A percentile compares a stretch with the other conserved stretches of the same genome.
phyloP scores from a whole-genome alignment of 805 yeast species.

The Metschnikowia sp. region DNA sequence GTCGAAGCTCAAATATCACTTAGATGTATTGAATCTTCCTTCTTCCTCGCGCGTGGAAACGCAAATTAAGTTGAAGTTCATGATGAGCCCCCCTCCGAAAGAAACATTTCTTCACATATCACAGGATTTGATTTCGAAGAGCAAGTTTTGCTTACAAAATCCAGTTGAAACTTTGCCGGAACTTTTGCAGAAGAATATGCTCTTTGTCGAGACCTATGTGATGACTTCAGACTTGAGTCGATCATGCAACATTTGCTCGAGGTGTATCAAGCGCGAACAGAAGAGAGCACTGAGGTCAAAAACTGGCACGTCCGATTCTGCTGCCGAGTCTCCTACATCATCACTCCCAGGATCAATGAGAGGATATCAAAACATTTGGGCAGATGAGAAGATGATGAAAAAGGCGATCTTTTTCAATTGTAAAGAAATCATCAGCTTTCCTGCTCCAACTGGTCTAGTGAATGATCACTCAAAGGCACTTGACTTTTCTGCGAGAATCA shows the following conservation, averaged over 20 bases:
- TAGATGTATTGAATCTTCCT: conserved; percentile 65
- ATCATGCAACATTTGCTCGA: conserved; percentile 73
- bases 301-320: conserved; percentile 26
- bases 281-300: conserved; percentile 93
- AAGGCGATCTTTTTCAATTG: conserved; percentile 90
- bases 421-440: conserved; percentile 77
- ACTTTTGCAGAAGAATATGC: conserved; percentile 46
- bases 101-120: conserved; percentile 77
- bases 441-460: conserved; percentile 50
- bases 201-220: conserved; percentile 78
- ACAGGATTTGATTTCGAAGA: conserved; percentile 81
- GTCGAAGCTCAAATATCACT: conserved; percentile 43
- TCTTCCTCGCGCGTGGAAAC: conserved; percentile 89
- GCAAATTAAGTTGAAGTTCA: conserved; percentile 75
- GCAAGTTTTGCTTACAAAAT: conserved; percentile 67
- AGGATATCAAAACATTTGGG: conserved; percentile 63
- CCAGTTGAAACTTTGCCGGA: conserved; percentile 43
- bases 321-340: conserved; percentile 11
- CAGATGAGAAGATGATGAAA: conserved; percentile 70
- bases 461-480: conserved; percentile 34
- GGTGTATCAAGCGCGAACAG: conserved; percentile 90
- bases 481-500: conserved; percentile 68
- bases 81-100: conserved; percentile 72
- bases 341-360: conserved; percentile 27
- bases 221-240: conserved; percentile 49